Percentiles rank a stretch among this genome's conserved stretches.
Conservation (phyloP, 306 rosid species). For the Quercus rubra region DNA sequence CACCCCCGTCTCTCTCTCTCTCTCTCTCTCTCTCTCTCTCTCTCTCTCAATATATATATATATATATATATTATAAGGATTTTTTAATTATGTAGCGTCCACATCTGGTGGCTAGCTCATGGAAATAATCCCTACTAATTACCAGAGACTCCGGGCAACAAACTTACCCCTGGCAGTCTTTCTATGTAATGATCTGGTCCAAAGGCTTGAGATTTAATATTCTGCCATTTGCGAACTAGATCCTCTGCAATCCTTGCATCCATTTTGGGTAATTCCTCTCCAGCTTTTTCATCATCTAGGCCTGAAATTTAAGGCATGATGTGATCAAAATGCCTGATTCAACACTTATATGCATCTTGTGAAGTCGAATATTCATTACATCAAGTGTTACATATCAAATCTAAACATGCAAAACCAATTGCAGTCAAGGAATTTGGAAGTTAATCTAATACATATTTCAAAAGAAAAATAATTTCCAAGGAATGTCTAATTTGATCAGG, state of each 20-base stretch:
- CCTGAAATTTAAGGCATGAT: slow-evolving; percentile 3
- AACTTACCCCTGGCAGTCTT: slow-evolving; percentile 64
- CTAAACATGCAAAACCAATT: background rate
- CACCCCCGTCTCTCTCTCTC: background rate
- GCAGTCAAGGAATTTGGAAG: background rate
- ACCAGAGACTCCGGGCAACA: slow-evolving; percentile 9
- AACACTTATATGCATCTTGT: background rate
- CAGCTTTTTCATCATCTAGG: slow-evolving; percentile 42
- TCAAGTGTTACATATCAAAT: background rate
- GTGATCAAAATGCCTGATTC: slow-evolving; percentile 16
- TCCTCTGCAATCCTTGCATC: slow-evolving; percentile 89
- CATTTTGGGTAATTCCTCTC: slow-evolving; percentile 63
- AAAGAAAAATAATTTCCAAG: background rate
- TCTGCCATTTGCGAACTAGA: slow-evolving; percentile 89
- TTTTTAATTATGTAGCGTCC: too few relatives aligned
- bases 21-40: background rate
- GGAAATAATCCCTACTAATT: slow-evolving; percentile 7
- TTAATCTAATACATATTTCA: background rate
- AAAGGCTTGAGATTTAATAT: slow-evolving; percentile 78
- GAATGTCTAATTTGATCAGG: background rate
- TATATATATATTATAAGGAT: too few relatives aligned
- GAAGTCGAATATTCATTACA: slow-evolving; percentile 2
- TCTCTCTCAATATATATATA: background rate
- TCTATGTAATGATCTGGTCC: slow-evolving; percentile 72
- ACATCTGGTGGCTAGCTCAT: background rate